Evolutionary conservation across 2,329 filamentous ascomycete genomes (phyloP), one percentile per base, ranked within the genome.

Genomic region (Rutstroemia sp.): DNA sequence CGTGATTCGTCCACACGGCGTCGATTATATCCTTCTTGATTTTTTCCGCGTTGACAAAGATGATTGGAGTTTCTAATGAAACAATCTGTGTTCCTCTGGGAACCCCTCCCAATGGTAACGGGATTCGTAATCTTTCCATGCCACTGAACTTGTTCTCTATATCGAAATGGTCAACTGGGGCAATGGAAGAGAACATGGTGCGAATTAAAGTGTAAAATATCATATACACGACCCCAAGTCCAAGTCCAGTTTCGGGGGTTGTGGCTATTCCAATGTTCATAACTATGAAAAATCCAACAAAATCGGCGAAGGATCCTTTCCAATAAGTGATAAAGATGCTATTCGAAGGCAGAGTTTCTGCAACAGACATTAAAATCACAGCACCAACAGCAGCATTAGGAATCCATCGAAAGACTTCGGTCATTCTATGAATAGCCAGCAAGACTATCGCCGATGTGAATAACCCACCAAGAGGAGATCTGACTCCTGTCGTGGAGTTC

Each of bases 341-440:
- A 6, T 30, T 23, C 3, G 45, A 46, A 21, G 46, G 52, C 14
- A 44, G 4, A 9, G 3, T 40, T 25, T 55, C 36, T 17, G 5
- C n/a, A 5, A 44, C 52, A 3, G 45, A 40, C 23, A 60, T 38
- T 14, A 63, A 21, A 60, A 87, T 85, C 58, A 87, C 84, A 2
- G 82, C 83, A 0, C 83, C 78, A 1, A 87, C 73, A 0, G 81
- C 84, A 0, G 83, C 76, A 62, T 84, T 84, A 1, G 84, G 83
- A n/a, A 87, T 82, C 81, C 82, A 87, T 69, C 82, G 85, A 0
- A 87, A 73, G 0, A 80, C 78, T 0, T 78, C 78, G 0, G 78
- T 79, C 39, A 86, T 76, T 57, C 82, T 76, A 64, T 82, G 86
- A 25, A 87, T 78, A 19, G 78, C 81, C 1, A 86, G 68, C 7